Percentiles rank a stretch among this genome's conserved stretches.
These are phyloP conservation scores for Simmondsia chinensis DNA, from an alignment of 148 eudicot genomes.

Conservation along the genomic window DNA sequence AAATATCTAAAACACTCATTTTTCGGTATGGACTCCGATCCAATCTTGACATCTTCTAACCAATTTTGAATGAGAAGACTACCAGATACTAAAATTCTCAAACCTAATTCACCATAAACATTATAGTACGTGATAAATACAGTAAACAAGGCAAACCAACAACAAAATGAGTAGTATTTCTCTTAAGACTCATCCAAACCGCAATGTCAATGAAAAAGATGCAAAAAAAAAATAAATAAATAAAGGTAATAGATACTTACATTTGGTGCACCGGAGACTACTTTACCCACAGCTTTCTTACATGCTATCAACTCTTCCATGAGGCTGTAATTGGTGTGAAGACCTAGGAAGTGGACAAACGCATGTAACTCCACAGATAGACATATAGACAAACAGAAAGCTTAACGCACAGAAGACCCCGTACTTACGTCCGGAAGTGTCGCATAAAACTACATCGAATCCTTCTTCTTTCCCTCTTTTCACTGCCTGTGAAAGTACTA, in stretches of 20 bases:
- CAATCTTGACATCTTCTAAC: no score
- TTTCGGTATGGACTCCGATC: no score
- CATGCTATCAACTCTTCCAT: slow-evolving; percentile 91
- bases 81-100: no score
- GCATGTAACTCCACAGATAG: slow-evolving; percentile 3
- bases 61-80: no score
- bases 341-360: slow-evolving; percentile 37
- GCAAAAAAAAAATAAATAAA: not conserved
- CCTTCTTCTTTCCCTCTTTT: slow-evolving; percentile 79
- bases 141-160: no score
- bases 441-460: slow-evolving; percentile 83
- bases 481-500: slow-evolving; percentile 97
- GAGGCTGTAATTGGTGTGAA: slow-evolving; percentile 93
- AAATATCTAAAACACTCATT: no score
- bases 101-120: no score
- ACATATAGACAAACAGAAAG: not conserved
- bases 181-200: no score
- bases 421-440: slow-evolving; percentile 97
- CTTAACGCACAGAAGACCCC: slow-evolving; percentile 4
- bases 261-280: slow-evolving; percentile 80
- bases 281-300: slow-evolving; percentile 80
- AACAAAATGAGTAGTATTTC: no score
- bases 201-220: not conserved
- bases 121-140: no score
- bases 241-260: slow-evolving; percentile 41